A percentile compares a stretch with the other conserved stretches of the same genome.
Conservation (phyloP, 306 rosid genomes). For the Medicago ruthenica region DNA sequence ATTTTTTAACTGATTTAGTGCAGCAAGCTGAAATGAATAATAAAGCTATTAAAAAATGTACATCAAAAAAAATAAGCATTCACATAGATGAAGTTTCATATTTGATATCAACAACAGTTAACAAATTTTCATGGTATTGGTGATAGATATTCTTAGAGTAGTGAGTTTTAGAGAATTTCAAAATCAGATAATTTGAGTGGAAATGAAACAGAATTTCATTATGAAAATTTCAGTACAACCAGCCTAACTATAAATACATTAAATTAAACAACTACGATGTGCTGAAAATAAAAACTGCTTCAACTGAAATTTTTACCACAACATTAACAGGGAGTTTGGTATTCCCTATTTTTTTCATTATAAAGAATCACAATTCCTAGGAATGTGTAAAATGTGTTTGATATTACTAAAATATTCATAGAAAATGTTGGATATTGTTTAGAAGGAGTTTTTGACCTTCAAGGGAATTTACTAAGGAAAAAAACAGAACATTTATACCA, state of each 20-base stretch:
- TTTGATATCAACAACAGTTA: slow-evolving; percentile 19
- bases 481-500: not conserved
- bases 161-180: not conserved
- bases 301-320: slow-evolving; percentile 6
- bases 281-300: not conserved
- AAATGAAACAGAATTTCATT: not conserved
- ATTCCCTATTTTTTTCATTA: not conserved
- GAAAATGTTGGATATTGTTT: not conserved
- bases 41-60: slow-evolving; percentile 22
- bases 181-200: slow-evolving; percentile 3
- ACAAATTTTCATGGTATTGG: not conserved
- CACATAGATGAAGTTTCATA: slow-evolving; percentile 18
- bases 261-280: not conserved
- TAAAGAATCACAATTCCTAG: not conserved
- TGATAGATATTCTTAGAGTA: slow-evolving; percentile 17
- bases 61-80: not conserved
- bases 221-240: not conserved
- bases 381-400: slow-evolving; percentile 9
- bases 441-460: not conserved
- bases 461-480: not conserved
- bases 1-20: slow-evolving; percentile 81
- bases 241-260: not conserved
- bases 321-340: not conserved
- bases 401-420: not conserved
- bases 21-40: slow-evolving; percentile 62